phyloP scores from a whole-genome alignment of 192 early-diverging fungal species.

The Mortierella alpina region DNA sequence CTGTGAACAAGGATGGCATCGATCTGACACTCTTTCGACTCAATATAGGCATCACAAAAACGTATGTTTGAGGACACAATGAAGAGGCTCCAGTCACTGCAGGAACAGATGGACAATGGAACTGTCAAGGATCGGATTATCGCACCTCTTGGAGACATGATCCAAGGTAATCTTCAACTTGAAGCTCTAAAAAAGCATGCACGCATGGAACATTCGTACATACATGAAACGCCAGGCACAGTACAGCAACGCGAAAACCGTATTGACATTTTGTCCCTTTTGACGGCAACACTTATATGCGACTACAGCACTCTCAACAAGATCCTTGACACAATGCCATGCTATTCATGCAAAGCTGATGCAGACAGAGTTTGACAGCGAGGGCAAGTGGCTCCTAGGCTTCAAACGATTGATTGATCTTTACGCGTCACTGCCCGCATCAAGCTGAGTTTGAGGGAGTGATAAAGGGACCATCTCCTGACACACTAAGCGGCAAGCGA shows the following conservation, averaged over 20 bases:
- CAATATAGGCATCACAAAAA: constrained; percentile 50
- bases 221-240: no score
- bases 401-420: constrained; percentile 62
- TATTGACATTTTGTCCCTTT: neutral
- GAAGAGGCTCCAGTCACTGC: constrained; percentile 43
- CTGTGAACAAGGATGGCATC: neutral
- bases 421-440: constrained; percentile 23
- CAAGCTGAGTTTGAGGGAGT: neutral
- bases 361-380: constrained; percentile 60
- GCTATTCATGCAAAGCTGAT: constrained; percentile 58
- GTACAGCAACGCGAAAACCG: no score
- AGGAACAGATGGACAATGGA: constrained; percentile 50
- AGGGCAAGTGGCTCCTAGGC: constrained; percentile 63
- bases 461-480: no score
- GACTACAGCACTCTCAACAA: constrained; percentile 51
- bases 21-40: neutral
- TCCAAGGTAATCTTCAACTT: constrained; percentile 30
- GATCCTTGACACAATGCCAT: constrained; percentile 43
- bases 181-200: neutral
- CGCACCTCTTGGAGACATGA: constrained; percentile 40
- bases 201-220: no score
- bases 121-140: constrained; percentile 46
- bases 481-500: no score
- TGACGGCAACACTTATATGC: neutral
- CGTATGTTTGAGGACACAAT: constrained; percentile 54